phyloP scores from a whole-genome alignment of 768 basidiomycete genomes.

The Agaricus subrufescens region DNA sequence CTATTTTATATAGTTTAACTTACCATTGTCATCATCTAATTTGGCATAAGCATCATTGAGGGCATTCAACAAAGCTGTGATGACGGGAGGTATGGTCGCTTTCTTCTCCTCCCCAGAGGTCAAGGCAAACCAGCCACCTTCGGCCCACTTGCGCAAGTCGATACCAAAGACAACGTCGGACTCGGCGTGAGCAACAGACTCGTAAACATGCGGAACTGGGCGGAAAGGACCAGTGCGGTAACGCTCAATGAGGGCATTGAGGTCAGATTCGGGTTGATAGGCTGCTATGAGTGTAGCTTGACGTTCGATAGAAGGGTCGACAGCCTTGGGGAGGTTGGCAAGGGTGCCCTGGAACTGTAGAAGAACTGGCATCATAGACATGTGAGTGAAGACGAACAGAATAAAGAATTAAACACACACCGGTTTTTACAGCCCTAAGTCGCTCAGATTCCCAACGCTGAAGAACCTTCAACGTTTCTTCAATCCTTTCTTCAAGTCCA shows the following conservation, averaged over 20 bases:
- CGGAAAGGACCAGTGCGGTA: slow-evolving; percentile 93
- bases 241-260: slow-evolving; percentile 84
- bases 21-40: slow-evolving; percentile 49
- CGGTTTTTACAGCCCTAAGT: slow-evolving; percentile 79
- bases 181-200: slow-evolving; percentile 78
- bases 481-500: slow-evolving; percentile 79
- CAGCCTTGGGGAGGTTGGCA: slow-evolving; percentile 61
- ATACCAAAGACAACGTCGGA: slow-evolving; percentile 88
- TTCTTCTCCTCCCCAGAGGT: slow-evolving; percentile 54
- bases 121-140: slow-evolving; percentile 66
- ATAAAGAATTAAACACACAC: slow-evolving; percentile 26
- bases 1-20: neutral
- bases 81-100: slow-evolving; percentile 67
- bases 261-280: slow-evolving; percentile 84
- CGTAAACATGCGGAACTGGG: slow-evolving; percentile 81
- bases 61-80: slow-evolving; percentile 60
- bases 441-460: slow-evolving; percentile 87
- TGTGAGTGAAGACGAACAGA: neutral
- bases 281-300: slow-evolving; percentile 74
- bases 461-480: slow-evolving; percentile 73
- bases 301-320: slow-evolving; percentile 61
- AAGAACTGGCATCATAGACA: slow-evolving; percentile 45
- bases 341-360: slow-evolving; percentile 85
- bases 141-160: slow-evolving; percentile 88
- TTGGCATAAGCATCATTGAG: slow-evolving; percentile 59